Conservation (phyloP, 306 rosid species). For the Macrotyloma uniflorum region DNA sequence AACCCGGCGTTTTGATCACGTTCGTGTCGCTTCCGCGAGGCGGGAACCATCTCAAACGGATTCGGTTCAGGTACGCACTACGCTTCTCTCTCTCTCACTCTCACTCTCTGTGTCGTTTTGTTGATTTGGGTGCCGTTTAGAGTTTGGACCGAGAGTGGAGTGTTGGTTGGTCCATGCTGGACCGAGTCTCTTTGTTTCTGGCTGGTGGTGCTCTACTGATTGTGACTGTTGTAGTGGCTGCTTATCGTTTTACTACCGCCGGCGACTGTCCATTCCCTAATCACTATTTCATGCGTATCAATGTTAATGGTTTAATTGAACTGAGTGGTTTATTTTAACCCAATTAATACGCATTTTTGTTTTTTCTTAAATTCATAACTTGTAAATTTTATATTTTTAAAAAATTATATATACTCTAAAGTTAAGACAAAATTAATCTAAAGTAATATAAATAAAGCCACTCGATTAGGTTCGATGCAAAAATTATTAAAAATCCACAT, state of each 20-base stretch:
- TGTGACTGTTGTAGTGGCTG: background rate
- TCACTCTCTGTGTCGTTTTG: background rate
- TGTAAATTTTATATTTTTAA: too few species aligned
- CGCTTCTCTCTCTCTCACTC: background rate
- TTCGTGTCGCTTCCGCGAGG: conserved; percentile 81
- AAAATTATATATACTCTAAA: too few species aligned
- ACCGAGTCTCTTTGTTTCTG: background rate
- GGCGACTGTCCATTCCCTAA: background rate
- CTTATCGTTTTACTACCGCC: background rate
- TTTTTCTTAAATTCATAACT: too few species aligned
- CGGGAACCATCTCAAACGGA: conserved; percentile 83
- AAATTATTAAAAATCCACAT: too few species aligned
- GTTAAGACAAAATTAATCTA: too few species aligned
- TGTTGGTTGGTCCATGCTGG: background rate
- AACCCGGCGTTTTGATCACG: conserved; percentile 84
- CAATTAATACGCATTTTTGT: too few species aligned
- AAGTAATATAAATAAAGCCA: too few species aligned
- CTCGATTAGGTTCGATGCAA: too few species aligned
- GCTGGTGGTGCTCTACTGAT: background rate
- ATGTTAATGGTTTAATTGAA: too few species aligned
- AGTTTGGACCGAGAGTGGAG: background rate
- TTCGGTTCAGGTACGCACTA: conserved; percentile 68
- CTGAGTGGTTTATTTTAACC: too few species aligned
- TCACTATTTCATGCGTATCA: background rate
- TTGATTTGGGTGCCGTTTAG: conserved; percentile 31